These are phyloP conservation scores for Leccinum pellstonianum DNA, from an alignment of 768 basidiomycete genomes.

Conservation along the genomic window DNA sequence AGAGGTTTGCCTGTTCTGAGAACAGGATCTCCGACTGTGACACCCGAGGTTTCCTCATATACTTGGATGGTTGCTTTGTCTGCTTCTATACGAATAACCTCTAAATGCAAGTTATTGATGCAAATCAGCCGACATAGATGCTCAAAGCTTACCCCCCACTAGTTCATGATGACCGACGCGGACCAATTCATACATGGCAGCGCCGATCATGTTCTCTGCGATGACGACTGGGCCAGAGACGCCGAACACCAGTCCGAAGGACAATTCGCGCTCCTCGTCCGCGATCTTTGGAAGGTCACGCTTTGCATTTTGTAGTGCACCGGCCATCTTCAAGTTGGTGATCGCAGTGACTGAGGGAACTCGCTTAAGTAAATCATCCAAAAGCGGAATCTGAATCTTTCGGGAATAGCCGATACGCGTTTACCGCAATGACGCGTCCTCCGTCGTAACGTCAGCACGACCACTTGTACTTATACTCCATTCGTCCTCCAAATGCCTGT, in stretches of 20 bases:
- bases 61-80: constrained; percentile 99
- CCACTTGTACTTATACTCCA: neutral
- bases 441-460: constrained; percentile 20
- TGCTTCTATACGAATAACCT: constrained; percentile 98
- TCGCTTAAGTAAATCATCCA: constrained; percentile 8
- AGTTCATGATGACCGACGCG: constrained; percentile 98
- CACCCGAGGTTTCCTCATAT: constrained; percentile 98
- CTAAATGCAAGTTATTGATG: constrained; percentile 41
- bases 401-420: constrained; percentile 31
- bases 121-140: neutral
- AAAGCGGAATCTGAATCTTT: constrained; percentile 31
- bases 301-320: constrained; percentile 89
- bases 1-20: constrained; percentile 96
- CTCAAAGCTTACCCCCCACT: constrained; percentile 73
- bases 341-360: neutral
- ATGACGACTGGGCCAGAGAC: constrained; percentile 99
- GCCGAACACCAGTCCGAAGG: constrained; percentile 86
- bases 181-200: constrained; percentile 97
- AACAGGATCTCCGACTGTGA: constrained; percentile 98
- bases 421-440: constrained; percentile 37
- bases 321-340: constrained; percentile 63
- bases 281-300: constrained; percentile 81
- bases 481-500: constrained; percentile 70
- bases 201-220: constrained; percentile 91
- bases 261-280: constrained; percentile 88